These are phyloP conservation scores for Crithidia mellificae DNA, from an alignment of 208 protist genomes.

Conservation along the genomic window DNA sequence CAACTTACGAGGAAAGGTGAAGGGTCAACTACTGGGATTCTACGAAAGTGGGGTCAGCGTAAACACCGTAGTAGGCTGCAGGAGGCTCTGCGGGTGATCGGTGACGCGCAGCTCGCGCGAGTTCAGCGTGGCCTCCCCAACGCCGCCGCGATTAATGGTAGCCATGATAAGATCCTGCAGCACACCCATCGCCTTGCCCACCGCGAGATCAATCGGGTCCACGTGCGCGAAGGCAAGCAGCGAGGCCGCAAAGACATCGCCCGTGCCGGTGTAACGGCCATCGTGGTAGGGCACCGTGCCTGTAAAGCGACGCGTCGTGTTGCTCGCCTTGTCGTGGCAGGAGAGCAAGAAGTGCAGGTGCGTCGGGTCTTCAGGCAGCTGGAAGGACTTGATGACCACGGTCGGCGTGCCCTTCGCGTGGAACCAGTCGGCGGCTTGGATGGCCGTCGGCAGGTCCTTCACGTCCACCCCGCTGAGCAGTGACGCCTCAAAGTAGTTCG, in stretches of 20 bases:
- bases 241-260: slow-evolving; percentile 80
- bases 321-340: slow-evolving; percentile 17
- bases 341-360: slow-evolving; percentile 72
- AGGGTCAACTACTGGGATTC: neutral
- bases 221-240: slow-evolving; percentile 70
- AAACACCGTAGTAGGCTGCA: slow-evolving; percentile 47
- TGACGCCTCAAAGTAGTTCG: slow-evolving; percentile 95
- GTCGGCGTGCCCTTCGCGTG: slow-evolving; percentile 63
- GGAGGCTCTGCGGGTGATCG: slow-evolving; percentile 43
- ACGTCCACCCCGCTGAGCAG: slow-evolving; percentile 72
- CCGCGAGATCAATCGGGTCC: slow-evolving; percentile 53
- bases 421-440: slow-evolving; percentile 78
- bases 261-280: slow-evolving; percentile 87
- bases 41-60: slow-evolving; percentile 43
- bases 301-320: slow-evolving; percentile 47
- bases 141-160: slow-evolving; percentile 56
- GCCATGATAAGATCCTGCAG: slow-evolving; percentile 81
- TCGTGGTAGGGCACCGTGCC: slow-evolving; percentile 72
- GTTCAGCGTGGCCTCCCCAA: slow-evolving; percentile 48
- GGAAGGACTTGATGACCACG: slow-evolving; percentile 90
- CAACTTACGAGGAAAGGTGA: too few relatives aligned
- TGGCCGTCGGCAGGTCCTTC: slow-evolving; percentile 53
- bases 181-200: slow-evolving; percentile 82
- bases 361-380: slow-evolving; percentile 34
- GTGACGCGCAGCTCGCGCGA: slow-evolving; percentile 80